phyloP scores from a whole-genome alignment of 495 filamentous ascomycete genomes.

The Aspergillus sclerotiicarbonarius region DNA sequence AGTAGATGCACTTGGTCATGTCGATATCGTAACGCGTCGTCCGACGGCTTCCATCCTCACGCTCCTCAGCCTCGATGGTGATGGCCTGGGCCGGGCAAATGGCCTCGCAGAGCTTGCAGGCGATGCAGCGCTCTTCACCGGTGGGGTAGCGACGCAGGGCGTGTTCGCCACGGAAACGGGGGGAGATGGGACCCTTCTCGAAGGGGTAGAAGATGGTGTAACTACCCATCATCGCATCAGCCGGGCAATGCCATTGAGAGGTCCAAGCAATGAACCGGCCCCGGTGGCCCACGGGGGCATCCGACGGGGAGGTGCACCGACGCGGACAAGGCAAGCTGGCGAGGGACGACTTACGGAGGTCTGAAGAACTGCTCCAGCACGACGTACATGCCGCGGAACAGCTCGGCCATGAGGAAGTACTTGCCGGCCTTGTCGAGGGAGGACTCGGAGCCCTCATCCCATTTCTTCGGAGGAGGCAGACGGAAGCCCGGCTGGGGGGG shows the following conservation, averaged over 20 bases:
- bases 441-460: conserved; percentile 68
- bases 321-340: neutral
- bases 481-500: conserved; percentile 78
- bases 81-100: conserved; percentile 96
- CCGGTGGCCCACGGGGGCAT: conserved; percentile 6
- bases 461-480: conserved; percentile 61
- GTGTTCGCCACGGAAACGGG: conserved; percentile 96
- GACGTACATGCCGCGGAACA: conserved; percentile 96
- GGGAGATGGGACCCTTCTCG: conserved; percentile 98
- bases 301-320: neutral
- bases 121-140: conserved; percentile 97
- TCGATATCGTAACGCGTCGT: conserved; percentile 99
- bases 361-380: conserved; percentile 97
- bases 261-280: neutral
- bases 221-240: conserved; percentile 40
- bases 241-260: neutral
- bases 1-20: conserved; percentile 99
- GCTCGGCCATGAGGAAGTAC: conserved; percentile 92
- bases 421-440: conserved; percentile 79
- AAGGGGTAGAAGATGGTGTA: conserved; percentile 99
- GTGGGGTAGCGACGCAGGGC: conserved; percentile 93
- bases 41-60: conserved; percentile 87
- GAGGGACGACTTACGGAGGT: conserved; percentile 72
- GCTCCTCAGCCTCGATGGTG: conserved; percentile 98
- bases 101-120: conserved; percentile 98